Evolutionary conservation across 805 yeast species (phyloP).

Genomic region (Kodamaea kaohsiungensis): DNA sequence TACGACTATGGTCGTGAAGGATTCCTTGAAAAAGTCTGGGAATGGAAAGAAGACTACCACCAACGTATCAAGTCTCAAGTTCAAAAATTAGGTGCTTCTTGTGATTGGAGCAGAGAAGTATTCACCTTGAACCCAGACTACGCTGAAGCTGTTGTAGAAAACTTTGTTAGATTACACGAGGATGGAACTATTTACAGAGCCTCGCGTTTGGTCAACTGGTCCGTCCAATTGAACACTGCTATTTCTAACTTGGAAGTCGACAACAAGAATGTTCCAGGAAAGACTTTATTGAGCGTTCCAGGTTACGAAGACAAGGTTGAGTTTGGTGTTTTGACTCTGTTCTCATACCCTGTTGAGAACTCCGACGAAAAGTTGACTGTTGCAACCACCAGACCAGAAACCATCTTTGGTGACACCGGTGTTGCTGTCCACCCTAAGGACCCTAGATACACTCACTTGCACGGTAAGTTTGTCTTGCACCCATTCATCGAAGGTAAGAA

Average conservation of each 20-base stretch:
- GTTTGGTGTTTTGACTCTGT: constrained; percentile 96
- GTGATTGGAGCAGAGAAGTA: constrained; percentile 94
- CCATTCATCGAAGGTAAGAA: constrained; percentile 78
- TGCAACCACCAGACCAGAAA: constrained; percentile 99
- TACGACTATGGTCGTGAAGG: constrained; percentile 94
- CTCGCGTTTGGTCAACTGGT: constrained; percentile 92
- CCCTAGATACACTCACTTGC: constrained; percentile 87
- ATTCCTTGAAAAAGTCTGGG: constrained; percentile 90
- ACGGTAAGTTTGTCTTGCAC: constrained; percentile 88
- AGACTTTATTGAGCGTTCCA: constrained; percentile 80
- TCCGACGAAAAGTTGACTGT: constrained; percentile 86
- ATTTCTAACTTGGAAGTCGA: constrained; percentile 95
- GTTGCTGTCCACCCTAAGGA: constrained; percentile 98
- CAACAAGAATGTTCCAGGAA: constrained; percentile 83
- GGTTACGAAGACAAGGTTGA: constrained; percentile 88
- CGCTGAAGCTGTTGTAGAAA: constrained; percentile 81
- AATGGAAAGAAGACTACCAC: constrained; percentile 96
- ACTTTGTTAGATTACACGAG: constrained; percentile 87
- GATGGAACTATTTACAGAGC: constrained; percentile 97
- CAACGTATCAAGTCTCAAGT: constrained; percentile 81
- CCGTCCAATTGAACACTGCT: constrained; percentile 91
- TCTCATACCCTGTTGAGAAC: constrained; percentile 84
- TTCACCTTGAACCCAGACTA: constrained; percentile 85
- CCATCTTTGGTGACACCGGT: constrained; percentile 96
- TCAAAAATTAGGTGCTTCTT: constrained; percentile 89